Percentiles rank a stretch among this genome's conserved stretches.
Conservation (phyloP, 2,329 filamentous ascomycete genomes). For the Sporothrix curviconia region DNA sequence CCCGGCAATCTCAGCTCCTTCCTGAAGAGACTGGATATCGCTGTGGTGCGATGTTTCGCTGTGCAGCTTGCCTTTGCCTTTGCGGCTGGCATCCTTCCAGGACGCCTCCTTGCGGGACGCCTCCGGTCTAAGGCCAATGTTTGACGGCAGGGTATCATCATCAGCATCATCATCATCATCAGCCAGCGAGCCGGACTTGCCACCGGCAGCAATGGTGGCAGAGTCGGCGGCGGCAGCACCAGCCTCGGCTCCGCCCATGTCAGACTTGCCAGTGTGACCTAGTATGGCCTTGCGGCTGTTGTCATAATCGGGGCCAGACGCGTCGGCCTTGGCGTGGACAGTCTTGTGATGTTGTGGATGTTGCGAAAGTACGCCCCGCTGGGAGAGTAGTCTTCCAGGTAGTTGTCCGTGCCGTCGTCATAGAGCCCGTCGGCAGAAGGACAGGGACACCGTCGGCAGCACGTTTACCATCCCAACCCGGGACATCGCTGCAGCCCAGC, state of each 20-base stretch:
- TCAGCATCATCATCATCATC: not conserved
- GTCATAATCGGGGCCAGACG: not conserved
- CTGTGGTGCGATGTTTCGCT: slow-evolving; percentile 48
- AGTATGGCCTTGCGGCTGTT: not conserved
- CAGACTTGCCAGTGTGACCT: too few relatives aligned
- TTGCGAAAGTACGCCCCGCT: slow-evolving; percentile 7
- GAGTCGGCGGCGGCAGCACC: not conserved
- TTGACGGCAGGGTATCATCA: too few relatives aligned
- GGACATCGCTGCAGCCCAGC: slow-evolving; percentile 89
- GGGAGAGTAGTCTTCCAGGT: slow-evolving; percentile 55
- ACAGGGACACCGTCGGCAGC: slow-evolving; percentile 24
- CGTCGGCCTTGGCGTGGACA: not conserved
- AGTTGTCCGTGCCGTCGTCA: slow-evolving; percentile 78
- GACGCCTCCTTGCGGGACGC: not conserved
- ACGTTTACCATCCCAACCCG: slow-evolving; percentile 69
- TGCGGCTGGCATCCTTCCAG: not conserved
- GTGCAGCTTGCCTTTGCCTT: not conserved
- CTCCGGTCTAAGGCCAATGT: too few relatives aligned
- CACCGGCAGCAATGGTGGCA: not conserved
- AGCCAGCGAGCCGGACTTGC: too few relatives aligned
- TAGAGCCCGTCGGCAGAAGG: slow-evolving; percentile 37
- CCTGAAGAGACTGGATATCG: slow-evolving; percentile 86
- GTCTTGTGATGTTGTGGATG: slow-evolving; percentile 9
- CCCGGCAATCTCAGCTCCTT: slow-evolving; percentile 84
- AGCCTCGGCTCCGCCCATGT: not conserved